Base-by-base conservation (phyloP, 495 filamentous ascomycete species). In the Choiromyces venosus region DNA sequence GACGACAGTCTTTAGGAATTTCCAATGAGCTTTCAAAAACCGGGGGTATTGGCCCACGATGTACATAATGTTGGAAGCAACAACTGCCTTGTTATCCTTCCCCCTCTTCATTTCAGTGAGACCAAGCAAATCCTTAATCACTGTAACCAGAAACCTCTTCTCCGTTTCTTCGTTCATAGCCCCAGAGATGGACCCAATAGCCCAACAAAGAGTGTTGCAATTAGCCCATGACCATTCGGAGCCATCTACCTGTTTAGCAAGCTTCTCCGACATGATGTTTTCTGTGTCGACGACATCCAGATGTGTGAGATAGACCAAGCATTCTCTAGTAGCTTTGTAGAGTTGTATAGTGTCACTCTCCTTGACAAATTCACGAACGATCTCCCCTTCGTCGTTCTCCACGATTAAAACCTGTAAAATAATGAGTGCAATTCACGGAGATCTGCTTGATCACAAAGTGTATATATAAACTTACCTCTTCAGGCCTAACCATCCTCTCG, bases 51-150 rank as follows among this genome's bases (percentile, higher is more conserved):
- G 95, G 42, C 95, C 95, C 71, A 99, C 95, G 82, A 99, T 99
- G 81, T 99, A 99, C 95, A 99, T 99, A 83, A 99, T 99, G 83
- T 99, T 99, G 84, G 93, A 97, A 76, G 95, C 95, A 68, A 99
- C 95, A 2, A 99, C 96, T 33, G 95, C 95, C 82, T 99, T 99
- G 86, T 99, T 99, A 84, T 99, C 95, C 80, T 99, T 99, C 61
- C 95, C 95, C 67, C 96, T 91, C 84, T 99, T 98, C 92, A 97
- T 96, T 83, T 99, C 95, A 0, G 95, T 99, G 68, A 99, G 86
- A 0, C 96, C 95, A n/a, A 99, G 90, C 21, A 99, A 88, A 82
- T 99, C 95, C 83, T 99, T 99, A 79, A 99, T 99, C 46, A 99
- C 95, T 5, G 94, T 98, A 39, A 99, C 95, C 8, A 99, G 85